phyloP scores from a whole-genome alignment of 2,329 filamentous ascomycete species.

The Periconia sp. region DNA sequence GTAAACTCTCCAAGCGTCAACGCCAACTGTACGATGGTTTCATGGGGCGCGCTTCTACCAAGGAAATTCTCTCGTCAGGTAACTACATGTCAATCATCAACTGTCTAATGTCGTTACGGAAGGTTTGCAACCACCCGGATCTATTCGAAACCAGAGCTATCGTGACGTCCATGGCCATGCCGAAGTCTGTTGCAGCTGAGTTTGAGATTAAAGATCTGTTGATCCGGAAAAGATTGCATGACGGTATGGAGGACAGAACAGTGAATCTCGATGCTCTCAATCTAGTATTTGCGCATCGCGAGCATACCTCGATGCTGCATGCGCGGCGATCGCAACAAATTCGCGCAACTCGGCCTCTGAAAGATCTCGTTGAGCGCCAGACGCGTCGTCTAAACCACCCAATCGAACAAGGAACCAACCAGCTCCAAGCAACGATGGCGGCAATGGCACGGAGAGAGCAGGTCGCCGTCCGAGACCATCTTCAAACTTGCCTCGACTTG shows the following conservation, averaged over 20 bases:
- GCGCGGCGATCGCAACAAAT: constrained; percentile 41
- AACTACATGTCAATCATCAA: constrained; percentile 99
- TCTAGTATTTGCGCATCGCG: constrained; percentile 71
- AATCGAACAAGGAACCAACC: constrained; percentile 57
- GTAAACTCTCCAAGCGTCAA: constrained; percentile 91
- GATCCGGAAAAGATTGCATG: constrained; percentile 67
- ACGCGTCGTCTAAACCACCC: constrained; percentile 56
- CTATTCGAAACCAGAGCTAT: constrained; percentile 95
- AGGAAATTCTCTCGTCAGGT: constrained; percentile 83
- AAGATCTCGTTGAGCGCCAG: constrained; percentile 72
- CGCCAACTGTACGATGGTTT: constrained; percentile 96
- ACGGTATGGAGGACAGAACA: constrained; percentile 61
- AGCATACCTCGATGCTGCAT: constrained; percentile 60
- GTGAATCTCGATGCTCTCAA: constrained; percentile 79
- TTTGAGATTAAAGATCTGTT: constrained; percentile 73
- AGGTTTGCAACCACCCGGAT: constrained; percentile 98
- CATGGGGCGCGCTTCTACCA: constrained; percentile 84
- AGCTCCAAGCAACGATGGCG: constrained; percentile 68
- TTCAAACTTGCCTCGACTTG: constrained; percentile 78
- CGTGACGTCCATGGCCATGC: constrained; percentile 94
- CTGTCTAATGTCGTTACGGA: constrained; percentile 94
- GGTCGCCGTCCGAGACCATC: constrained; percentile 67
- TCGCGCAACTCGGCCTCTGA: constrained; percentile 69
- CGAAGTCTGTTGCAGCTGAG: constrained; percentile 71
- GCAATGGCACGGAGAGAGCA: constrained; percentile 70